phyloP scores from a whole-genome alignment of 2,329 filamentous ascomycete genomes.

The Clarireedia paspali region DNA sequence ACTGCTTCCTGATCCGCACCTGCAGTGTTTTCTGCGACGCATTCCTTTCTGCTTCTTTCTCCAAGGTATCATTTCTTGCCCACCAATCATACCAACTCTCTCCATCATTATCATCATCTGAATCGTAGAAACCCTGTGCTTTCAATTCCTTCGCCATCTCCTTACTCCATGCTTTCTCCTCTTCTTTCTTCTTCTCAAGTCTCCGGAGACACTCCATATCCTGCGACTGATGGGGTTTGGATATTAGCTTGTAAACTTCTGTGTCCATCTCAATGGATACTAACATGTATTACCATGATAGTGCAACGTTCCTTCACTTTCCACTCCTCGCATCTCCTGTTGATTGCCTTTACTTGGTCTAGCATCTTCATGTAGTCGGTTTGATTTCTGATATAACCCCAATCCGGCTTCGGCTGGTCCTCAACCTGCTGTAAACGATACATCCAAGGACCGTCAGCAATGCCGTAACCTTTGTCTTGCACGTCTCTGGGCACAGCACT shows the following conservation, averaged over 20 bases:
- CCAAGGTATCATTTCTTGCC: not conserved
- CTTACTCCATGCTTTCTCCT: not conserved
- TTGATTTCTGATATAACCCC: not conserved
- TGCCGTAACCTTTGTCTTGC: constrained; percentile 15
- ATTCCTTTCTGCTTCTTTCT: too few relatives aligned
- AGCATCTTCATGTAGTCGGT: constrained; percentile 8
- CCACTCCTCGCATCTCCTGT: not conserved
- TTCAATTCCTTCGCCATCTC: constrained; percentile 3
- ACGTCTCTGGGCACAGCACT: not conserved
- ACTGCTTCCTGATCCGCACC: too few relatives aligned
- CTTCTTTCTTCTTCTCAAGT: not conserved
- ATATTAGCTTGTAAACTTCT: not conserved
- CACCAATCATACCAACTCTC: constrained; percentile 5
- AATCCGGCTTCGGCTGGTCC: not conserved
- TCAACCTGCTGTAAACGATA: constrained; percentile 12
- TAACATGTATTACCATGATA: constrained; percentile 6
- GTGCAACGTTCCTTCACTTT: not conserved
- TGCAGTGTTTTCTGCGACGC: too few relatives aligned
- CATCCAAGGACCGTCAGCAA: constrained; percentile 23
- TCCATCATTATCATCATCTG: not conserved
- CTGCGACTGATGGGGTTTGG: not conserved
- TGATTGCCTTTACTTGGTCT: not conserved
- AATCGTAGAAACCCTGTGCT: not conserved
- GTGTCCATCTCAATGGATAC: not conserved
- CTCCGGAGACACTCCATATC: constrained; percentile 2